Percentiles rank a stretch among this genome's conserved stretches.
Conservation (phyloP, 306 rosid genomes). For the Citrullus amarus region DNA sequence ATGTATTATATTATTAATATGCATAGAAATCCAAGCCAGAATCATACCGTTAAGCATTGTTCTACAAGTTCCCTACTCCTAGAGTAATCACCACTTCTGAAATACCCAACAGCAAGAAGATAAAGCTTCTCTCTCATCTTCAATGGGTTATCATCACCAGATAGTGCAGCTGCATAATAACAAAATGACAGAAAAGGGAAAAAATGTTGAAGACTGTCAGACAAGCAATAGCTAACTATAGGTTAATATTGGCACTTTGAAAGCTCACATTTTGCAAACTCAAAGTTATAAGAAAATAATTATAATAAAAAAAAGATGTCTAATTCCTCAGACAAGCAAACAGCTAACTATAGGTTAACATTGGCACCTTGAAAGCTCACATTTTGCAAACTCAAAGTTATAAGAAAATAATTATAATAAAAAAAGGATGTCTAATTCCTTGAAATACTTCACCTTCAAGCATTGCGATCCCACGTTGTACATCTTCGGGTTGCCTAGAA, state of each 20-base stretch:
- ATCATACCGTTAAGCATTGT: slow-evolving; percentile 51
- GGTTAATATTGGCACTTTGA: not conserved
- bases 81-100: slow-evolving; percentile 49
- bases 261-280: not conserved
- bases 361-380: not conserved
- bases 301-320: not conserved
- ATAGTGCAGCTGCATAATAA: slow-evolving; percentile 47
- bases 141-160: slow-evolving; percentile 28
- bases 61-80: slow-evolving; percentile 67
- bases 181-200: not conserved
- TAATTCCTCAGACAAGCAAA: not conserved
- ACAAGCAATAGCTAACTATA: not conserved
- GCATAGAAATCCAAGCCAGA: not conserved
- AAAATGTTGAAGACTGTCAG: not conserved
- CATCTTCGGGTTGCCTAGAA: slow-evolving; percentile 63
- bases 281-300: not conserved
- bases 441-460: slow-evolving; percentile 47
- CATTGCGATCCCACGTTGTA: slow-evolving; percentile 93
- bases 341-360: not conserved
- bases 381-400: not conserved
- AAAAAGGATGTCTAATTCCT: not conserved
- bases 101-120: slow-evolving; percentile 84
- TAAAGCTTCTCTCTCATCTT: slow-evolving; percentile 67
- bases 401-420: not conserved
- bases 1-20: not conserved